Conservation (phyloP, 148 eudicot genomes). For the Simmondsia chinensis region DNA sequence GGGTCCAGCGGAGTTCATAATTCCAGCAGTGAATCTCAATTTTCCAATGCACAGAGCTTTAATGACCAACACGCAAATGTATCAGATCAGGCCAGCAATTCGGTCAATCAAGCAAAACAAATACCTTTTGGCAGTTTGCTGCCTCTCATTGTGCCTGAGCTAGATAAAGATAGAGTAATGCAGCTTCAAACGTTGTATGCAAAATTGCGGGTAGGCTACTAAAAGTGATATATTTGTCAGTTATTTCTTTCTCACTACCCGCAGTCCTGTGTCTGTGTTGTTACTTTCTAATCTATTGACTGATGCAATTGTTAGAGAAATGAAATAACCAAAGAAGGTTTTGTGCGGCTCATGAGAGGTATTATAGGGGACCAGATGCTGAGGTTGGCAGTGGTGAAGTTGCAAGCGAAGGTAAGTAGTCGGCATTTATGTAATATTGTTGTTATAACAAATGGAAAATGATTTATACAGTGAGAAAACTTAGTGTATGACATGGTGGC, state of each 20-base stretch:
- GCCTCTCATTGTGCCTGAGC: conserved; percentile 76
- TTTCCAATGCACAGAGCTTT: conserved; percentile 28
- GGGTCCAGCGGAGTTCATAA: conserved; percentile 26
- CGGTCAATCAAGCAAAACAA: conserved; percentile 47
- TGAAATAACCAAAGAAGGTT: conserved; percentile 75
- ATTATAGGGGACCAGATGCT: conserved; percentile 94
- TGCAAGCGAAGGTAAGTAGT: conserved; percentile 79
- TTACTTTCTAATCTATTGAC: no score
- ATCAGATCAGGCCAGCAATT: conserved; percentile 26
- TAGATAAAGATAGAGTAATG: conserved; percentile 81
- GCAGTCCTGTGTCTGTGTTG: neutral
- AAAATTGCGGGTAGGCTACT: conserved; percentile 45
- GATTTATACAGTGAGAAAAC: no score
- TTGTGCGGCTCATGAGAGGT: conserved; percentile 69
- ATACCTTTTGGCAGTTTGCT: conserved; percentile 87
- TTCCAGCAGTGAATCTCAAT: conserved; percentile 31
- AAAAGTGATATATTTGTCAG: neutral
- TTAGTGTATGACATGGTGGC: no score
- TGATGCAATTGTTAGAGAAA: conserved; percentile 55
- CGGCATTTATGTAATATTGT: no score
- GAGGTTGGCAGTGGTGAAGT: conserved; percentile 67
- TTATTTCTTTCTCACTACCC: neutral
- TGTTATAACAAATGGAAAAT: no score
- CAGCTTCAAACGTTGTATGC: conserved; percentile 61
- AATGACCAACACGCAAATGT: conserved; percentile 33